Base-by-base conservation (phyloP, 176 grass and related monocot species). In the Juncus inflexus region DNA sequence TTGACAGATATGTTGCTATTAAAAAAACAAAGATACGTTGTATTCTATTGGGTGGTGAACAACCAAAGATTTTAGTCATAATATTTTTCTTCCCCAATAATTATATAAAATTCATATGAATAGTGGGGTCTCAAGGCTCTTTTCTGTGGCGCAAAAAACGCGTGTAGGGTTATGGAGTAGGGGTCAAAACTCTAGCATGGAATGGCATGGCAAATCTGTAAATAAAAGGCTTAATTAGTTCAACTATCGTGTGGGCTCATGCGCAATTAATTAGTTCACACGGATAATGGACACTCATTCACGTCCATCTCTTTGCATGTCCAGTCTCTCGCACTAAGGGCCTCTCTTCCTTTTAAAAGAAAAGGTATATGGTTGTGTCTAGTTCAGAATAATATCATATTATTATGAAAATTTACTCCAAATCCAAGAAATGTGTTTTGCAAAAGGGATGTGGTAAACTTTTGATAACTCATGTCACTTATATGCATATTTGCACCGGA, bases 201-300 rank as follows among this genome's bases (percentile, higher is more conserved):
- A 6, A 54, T 68, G 65, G 15, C 50, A 68, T 45, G 65, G 36
- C 50, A 69, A 53, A 38, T 40, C n/a, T 9, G 66, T 69, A 69
- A 69, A 52, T 67, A 67, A 52, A 50, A 35, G 3, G 9, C 35
- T 12, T 67, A 4, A 4, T 67, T 67, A 4, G 9, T 67, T 67
- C 45, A 7, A 66, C 19, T 66, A 66, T 50, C 63, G 9, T 66
- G 43, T 36, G 14, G 63, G 3, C 15, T 36, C 16, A 52, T 10
- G 40, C 11, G 15, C 37, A 63, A 63, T 63, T 63, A 63, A 63
- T 52, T 52, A 8, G 12, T 52, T 12, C 49, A 12, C 2, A 7
- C 49, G n/a, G n/a, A n/a, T n/a, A n/a, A n/a, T n/a, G n/a, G n/a
- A n/a, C n/a, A n/a, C n/a, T n/a, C n/a, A n/a, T n/a, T 8, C 49